Percentiles rank a stretch among this genome's conserved stretches.
These are phyloP conservation scores for Trichoderma erinaceum DNA, from an alignment of 495 filamentous ascomycete genomes.

Conservation along the genomic window DNA sequence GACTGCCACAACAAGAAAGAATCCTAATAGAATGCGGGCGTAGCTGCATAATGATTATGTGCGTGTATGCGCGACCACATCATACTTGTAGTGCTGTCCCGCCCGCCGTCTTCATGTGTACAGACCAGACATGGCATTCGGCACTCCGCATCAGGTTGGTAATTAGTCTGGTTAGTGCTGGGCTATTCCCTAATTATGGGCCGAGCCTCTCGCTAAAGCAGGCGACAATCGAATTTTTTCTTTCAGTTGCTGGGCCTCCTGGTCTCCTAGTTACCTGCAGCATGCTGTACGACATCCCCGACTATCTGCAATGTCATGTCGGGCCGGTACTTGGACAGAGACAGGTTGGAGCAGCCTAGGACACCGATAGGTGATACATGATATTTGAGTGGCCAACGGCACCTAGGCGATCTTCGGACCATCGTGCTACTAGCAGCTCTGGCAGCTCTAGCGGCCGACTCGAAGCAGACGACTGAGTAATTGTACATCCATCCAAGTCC, in stretches of 20 bases:
- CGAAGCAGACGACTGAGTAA: background rate
- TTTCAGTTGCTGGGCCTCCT: background rate
- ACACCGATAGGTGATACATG: background rate
- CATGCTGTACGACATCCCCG: constrained; percentile 10
- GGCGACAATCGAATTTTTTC: background rate
- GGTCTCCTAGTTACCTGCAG: constrained; percentile 1
- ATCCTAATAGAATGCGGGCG: background rate
- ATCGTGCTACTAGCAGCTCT: background rate
- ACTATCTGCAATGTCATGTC: background rate
- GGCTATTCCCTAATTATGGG: background rate
- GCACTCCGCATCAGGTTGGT: background rate
- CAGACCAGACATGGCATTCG: background rate
- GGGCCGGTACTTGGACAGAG: constrained; percentile 6
- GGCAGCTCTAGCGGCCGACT: background rate
- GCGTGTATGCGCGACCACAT: background rate
- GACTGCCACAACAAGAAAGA: background rate
- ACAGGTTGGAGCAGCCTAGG: background rate
- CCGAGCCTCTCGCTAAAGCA: constrained; percentile 1
- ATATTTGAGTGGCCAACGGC: background rate
- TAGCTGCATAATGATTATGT: background rate
- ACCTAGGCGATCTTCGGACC: background rate
- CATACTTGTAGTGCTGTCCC: background rate
- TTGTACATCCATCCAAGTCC: background rate
- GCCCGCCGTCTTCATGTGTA: background rate
- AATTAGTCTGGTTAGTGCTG: background rate